Percentiles rank a stretch among this genome's conserved stretches.
phyloP scores from a whole-genome alignment of 208 protist genomes.

The Acanthamoeba comandoni region DNA sequence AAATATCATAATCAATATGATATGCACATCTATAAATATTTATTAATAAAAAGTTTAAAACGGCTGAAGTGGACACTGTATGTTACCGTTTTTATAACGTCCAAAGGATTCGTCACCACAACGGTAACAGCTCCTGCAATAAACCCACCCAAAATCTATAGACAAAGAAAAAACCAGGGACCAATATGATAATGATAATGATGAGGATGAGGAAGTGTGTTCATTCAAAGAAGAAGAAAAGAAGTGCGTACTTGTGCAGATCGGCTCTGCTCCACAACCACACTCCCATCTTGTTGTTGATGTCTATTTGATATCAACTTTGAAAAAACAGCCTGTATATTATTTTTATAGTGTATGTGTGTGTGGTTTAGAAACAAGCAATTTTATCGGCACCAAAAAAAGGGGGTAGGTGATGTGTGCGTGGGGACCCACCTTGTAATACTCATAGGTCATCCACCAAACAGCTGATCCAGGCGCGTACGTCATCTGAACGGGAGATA shows the following conservation, averaged over 20 bases:
- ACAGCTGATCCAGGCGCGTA: conserved; percentile 12
- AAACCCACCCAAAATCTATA: background rate
- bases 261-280: background rate
- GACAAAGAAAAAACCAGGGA: background rate
- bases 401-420: background rate
- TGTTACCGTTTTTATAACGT: conserved; percentile 23
- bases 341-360: conserved; percentile 16
- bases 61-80: too few species aligned
- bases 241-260: background rate
- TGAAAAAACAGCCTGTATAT: conserved; percentile 9
- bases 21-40: too few species aligned
- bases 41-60: too few species aligned
- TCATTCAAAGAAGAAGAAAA: too few species aligned
- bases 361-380: background rate
- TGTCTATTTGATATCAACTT: background rate
- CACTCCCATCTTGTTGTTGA: background rate
- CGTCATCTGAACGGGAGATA: too few species aligned
- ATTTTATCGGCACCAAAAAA: background rate
- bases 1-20: too few species aligned
- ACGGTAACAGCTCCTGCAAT: background rate
- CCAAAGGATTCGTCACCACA: background rate
- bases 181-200: too few species aligned
- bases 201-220: too few species aligned
- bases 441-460: conserved; percentile 18
- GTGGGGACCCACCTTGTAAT: background rate